These are phyloP conservation scores for Vitis hybrid DNA, from an alignment of 177 flowering plant genomes.

Conservation along the genomic window DNA sequence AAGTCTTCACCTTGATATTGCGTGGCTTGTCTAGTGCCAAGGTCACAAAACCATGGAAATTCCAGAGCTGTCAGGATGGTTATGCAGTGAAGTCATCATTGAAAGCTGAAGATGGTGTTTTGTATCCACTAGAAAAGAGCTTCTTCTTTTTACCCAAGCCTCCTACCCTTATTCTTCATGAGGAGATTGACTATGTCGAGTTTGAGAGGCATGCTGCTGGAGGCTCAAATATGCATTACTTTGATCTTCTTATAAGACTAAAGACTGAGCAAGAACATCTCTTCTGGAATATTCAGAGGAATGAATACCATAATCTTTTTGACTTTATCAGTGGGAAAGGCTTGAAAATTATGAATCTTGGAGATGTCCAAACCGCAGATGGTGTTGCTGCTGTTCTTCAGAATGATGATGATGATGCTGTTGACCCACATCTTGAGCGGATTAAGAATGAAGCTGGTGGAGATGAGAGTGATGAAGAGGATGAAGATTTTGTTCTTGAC, in stretches of 20 bases:
- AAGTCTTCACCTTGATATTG: conserved; percentile 80
- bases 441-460: conserved; percentile 81
- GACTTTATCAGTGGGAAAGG: conserved; percentile 72
- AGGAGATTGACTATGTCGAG: conserved; percentile 97
- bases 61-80: conserved; percentile 94
- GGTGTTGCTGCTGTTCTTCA: conserved; percentile 72
- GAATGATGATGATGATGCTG: conserved; percentile 78
- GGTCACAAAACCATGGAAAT: conserved; percentile 90
- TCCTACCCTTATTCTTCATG: conserved; percentile 96
- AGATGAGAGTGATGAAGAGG: conserved; percentile 99
- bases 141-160: conserved; percentile 92
- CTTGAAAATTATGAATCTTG: conserved; percentile 84
- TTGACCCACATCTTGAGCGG: conserved; percentile 92
- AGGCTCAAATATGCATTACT: conserved; percentile 93
- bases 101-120: conserved; percentile 98
- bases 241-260: conserved; percentile 83
- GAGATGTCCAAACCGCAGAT: conserved; percentile 41
- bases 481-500: conserved; percentile 85
- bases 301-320: conserved; percentile 86
- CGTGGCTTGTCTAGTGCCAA: conserved; percentile 95
- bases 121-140: conserved; percentile 95
- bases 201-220: conserved; percentile 98
- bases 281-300: conserved; percentile 93
- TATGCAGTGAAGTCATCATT: conserved; percentile 97
- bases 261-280: conserved; percentile 92